Percentiles rank a stretch among this genome's conserved stretches.
Conservation (phyloP, 768 basidiomycete species). For the Lactarius hatsudake region DNA sequence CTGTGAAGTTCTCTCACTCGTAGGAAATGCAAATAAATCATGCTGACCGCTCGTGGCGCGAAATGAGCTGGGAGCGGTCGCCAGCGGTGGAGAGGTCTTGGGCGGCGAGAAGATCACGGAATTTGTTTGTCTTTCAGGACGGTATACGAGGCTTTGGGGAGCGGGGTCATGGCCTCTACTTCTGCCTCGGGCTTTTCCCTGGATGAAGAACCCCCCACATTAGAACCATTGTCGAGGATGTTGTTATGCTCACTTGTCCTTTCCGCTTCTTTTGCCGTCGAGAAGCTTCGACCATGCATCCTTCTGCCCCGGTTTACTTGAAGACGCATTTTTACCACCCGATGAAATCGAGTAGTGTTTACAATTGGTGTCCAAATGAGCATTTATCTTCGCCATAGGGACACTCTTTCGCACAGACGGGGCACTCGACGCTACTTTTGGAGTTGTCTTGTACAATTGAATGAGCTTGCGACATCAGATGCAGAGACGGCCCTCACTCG, state of each 20-base stretch:
- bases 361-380: slow-evolving; percentile 39
- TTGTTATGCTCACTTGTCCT: slow-evolving; percentile 20
- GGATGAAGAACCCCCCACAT: not conserved
- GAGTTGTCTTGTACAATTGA: not conserved
- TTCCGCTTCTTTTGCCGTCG: slow-evolving; percentile 19
- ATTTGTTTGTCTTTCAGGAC: slow-evolving; percentile 30
- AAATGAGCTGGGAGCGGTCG: slow-evolving; percentile 28
- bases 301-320: slow-evolving; percentile 21
- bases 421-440: slow-evolving; percentile 6
- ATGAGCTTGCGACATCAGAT: not conserved
- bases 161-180: not conserved
- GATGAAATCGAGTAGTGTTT: slow-evolving; percentile 12
- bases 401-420: slow-evolving; percentile 26
- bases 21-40: not conserved
- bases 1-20: not conserved
- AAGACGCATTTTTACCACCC: slow-evolving; percentile 7
- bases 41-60: slow-evolving; percentile 30
- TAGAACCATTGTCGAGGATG: not conserved
- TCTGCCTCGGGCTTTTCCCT: slow-evolving; percentile 9
- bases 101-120: slow-evolving; percentile 26
- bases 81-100: slow-evolving; percentile 29
- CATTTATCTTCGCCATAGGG: slow-evolving; percentile 33
- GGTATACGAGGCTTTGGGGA: slow-evolving; percentile 32
- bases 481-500: slow-evolving; percentile 2
- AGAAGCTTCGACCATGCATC: slow-evolving; percentile 27